Conservation (phyloP, 2,329 filamentous ascomycete genomes). For the Xylariaceae sp. region DNA sequence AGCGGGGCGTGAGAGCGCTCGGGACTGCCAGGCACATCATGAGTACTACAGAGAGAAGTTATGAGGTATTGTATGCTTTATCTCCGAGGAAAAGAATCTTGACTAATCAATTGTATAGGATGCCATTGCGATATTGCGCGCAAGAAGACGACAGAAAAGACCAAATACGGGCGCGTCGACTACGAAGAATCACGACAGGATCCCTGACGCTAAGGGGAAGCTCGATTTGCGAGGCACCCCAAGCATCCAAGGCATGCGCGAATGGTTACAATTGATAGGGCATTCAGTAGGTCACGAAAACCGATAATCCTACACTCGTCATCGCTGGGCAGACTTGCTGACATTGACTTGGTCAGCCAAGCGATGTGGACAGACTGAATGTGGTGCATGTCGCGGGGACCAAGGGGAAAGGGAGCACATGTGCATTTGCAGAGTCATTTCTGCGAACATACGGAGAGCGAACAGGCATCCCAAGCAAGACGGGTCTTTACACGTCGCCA, state of each 20-base stretch:
- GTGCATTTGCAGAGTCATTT: slow-evolving; percentile 43
- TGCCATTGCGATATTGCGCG: neutral
- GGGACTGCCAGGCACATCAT: too few relatives aligned
- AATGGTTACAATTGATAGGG: slow-evolving; percentile 29
- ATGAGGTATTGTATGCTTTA: too few relatives aligned
- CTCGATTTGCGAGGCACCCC: slow-evolving; percentile 16
- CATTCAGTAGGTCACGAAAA: slow-evolving; percentile 23
- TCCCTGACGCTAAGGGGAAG: slow-evolving; percentile 3
- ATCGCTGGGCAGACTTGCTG: neutral
- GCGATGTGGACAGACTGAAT: slow-evolving; percentile 37
- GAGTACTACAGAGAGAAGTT: too few relatives aligned
- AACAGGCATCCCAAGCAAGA: slow-evolving; percentile 25
- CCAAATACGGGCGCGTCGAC: neutral
- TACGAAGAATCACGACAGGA: neutral
- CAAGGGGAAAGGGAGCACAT: slow-evolving; percentile 53
- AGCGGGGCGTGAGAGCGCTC: too few relatives aligned
- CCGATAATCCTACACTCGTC: neutral
- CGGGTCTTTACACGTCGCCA: slow-evolving; percentile 48
- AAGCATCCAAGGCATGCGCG: slow-evolving; percentile 29
- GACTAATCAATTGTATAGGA: neutral
- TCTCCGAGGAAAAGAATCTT: too few relatives aligned
- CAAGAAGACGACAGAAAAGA: neutral
- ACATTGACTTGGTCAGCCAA: slow-evolving; percentile 3
- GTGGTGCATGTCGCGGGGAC: slow-evolving; percentile 50
- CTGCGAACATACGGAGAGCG: slow-evolving; percentile 29